Evolutionary conservation across 139 green algal genomes (phyloP).

Genomic region (Prasinococcaceae sp.): DNA sequence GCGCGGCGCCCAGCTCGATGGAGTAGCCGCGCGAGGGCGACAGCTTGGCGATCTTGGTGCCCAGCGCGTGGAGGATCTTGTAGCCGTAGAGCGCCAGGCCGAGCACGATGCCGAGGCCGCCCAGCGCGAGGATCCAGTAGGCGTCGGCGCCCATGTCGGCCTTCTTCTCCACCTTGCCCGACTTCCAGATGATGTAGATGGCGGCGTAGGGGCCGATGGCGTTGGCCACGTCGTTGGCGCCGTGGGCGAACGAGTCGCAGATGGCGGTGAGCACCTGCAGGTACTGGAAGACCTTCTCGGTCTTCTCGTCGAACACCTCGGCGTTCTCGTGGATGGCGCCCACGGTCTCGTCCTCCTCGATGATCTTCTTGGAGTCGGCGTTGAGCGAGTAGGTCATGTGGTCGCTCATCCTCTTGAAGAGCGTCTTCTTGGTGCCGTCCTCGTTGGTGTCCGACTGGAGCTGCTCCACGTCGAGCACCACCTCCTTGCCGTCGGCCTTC

Average conservation of each 20-base stretch:
- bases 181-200: constrained; percentile 22
- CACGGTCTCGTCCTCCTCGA: constrained; percentile 19
- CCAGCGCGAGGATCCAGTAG: constrained; percentile 64
- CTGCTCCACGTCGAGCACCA: no score
- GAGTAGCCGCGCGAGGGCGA: constrained; percentile 44
- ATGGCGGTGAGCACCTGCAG: constrained; percentile 73
- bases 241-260: constrained; percentile 58
- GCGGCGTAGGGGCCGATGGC: constrained; percentile 39
- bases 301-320: constrained; percentile 49
- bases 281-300: constrained; percentile 42
- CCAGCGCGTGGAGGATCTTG: constrained; percentile 48
- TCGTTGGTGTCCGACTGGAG: no score
- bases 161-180: constrained; percentile 1
- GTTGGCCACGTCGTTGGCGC: constrained; percentile 34
- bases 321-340: constrained; percentile 35
- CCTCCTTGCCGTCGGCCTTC: no score
- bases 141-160: background rate
- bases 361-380: background rate
- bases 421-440: no score
- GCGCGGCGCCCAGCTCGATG: constrained; percentile 37
- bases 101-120: constrained; percentile 51
- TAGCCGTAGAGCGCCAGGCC: constrained; percentile 59
- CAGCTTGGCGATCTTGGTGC: constrained; percentile 45
- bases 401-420: background rate
- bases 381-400: background rate